Base-by-base conservation (phyloP, 176 grass and related monocot species). In the Olyra latifolia region DNA sequence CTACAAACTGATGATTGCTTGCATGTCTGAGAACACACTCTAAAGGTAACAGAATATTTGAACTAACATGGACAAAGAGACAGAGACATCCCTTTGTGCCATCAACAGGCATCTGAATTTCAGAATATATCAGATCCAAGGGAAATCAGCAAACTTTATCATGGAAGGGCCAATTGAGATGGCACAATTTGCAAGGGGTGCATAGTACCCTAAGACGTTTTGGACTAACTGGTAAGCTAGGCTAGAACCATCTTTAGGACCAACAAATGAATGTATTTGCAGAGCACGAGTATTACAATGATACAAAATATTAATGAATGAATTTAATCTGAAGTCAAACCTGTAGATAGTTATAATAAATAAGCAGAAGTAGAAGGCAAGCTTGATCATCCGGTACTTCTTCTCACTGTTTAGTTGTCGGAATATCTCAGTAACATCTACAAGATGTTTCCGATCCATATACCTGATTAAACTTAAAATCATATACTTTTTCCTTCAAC, bases 371-470 rank as follows among this genome's bases (percentile, higher is more conserved):
- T 98, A 98, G 69, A 93, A 86, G 60, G 84, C 80, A 79, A 98
- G 96, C 70, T 98, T 98, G 39, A 98, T 91, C 64, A 98, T 77
- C 69, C 96, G 62, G 81, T 95, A 93, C 75, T 95, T 98, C 86
- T 98, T 98, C 82, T 98, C 92, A 11, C 14, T 45, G 86, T 93
- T 86, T 44, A 95, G 65, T 35, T 83, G 56, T 46, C 90, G 82
- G 54, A 98, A 98, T 79, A 98, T 89, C 87, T 98, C 96, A 59
- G 96, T 98, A 41, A 98, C 96, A 91, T 98, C 96, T 46, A 98
- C 76, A 45, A 98, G 86, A 85, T 98, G 92, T 25, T 80, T 93
- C 70, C 66, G 69, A 38, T 83, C 90, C 86, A 89, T 87, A 83
- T 87, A 98, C 74, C 95, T 98, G 62, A 75, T 71, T 48, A 74